Evolutionary conservation across 2,329 filamentous ascomycete genomes (phyloP).

Genomic region (Endocalyx cinctus): DNA sequence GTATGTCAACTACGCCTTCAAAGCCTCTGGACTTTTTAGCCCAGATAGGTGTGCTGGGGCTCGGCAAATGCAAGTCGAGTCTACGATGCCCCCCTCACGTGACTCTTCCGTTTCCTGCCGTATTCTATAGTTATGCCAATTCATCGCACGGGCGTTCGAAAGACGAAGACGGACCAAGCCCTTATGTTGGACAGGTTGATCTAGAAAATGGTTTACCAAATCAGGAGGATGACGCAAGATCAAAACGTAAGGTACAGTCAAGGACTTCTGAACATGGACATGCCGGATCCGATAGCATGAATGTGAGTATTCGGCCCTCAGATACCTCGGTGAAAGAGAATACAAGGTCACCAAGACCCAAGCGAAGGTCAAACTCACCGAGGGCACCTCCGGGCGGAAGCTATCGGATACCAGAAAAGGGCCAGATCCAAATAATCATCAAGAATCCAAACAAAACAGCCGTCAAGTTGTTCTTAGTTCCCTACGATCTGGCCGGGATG

Average conservation of each 20-base stretch:
- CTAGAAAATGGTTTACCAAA: slow-evolving; percentile 73
- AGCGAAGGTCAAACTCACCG: slow-evolving; percentile 53
- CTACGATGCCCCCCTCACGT: slow-evolving; percentile 86
- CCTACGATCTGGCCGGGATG: slow-evolving; percentile 91
- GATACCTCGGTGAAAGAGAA: slow-evolving; percentile 27
- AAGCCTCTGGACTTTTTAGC: slow-evolving; percentile 89
- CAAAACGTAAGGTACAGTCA: slow-evolving; percentile 44
- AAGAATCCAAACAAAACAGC: slow-evolving; percentile 99
- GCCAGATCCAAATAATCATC: slow-evolving; percentile 92
- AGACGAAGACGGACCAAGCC: slow-evolving; percentile 81
- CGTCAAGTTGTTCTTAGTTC: slow-evolving; percentile 90
- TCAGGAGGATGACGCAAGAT: slow-evolving; percentile 41
- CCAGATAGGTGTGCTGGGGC: slow-evolving; percentile 89
- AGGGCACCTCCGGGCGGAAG: slow-evolving; percentile 78
- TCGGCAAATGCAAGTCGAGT: slow-evolving; percentile 80
- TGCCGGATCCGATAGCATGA: slow-evolving; percentile 23
- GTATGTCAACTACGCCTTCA: slow-evolving; percentile 95
- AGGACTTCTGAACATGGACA: slow-evolving; percentile 35
- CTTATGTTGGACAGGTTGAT: slow-evolving; percentile 91
- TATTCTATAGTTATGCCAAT: slow-evolving; percentile 88
- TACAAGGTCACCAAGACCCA: slow-evolving; percentile 31
- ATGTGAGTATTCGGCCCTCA: slow-evolving; percentile 11
- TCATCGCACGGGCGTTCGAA: slow-evolving; percentile 60
- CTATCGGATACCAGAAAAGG: slow-evolving; percentile 90
- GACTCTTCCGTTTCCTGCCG: slow-evolving; percentile 83